A percentile compares a stretch with the other conserved stretches of the same genome.
These are phyloP conservation scores for Macrophomina phaseolina DNA, from an alignment of 2,329 filamentous ascomycete genomes.

Conservation along the genomic window DNA sequence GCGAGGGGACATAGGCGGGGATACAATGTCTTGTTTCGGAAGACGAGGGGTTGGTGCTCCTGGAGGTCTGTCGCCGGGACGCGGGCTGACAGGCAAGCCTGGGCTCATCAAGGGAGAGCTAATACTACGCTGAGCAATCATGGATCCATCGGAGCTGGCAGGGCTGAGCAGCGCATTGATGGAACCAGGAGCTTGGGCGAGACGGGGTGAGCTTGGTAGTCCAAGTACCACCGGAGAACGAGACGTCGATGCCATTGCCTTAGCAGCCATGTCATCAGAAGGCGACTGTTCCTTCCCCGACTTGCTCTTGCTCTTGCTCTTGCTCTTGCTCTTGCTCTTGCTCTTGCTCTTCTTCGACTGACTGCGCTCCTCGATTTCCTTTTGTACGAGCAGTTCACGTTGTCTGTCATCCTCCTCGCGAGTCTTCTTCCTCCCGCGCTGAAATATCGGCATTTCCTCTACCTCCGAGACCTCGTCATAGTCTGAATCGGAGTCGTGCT, in stretches of 20 bases:
- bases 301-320: conserved; percentile 36
- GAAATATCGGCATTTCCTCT: conserved; percentile 63
- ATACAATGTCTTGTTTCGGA: conserved; percentile 61
- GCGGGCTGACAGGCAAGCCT: conserved; percentile 68
- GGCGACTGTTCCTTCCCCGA: conserved; percentile 30
- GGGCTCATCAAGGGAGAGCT: conserved; percentile 62
- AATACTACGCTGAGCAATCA: conserved; percentile 46
- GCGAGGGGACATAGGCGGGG: conserved; percentile 72
- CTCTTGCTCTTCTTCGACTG: conserved; percentile 70
- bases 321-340: conserved; percentile 57
- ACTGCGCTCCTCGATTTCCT: conserved; percentile 73
- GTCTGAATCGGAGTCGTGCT: conserved; percentile 75
- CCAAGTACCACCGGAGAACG: conserved; percentile 18
- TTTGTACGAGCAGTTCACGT: conserved; percentile 70
- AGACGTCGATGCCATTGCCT: conserved; percentile 3
- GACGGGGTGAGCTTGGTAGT: conserved; percentile 46
- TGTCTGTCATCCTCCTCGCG: conserved; percentile 85
- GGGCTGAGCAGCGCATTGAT: conserved; percentile 58
- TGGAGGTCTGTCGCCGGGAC: conserved; percentile 64
- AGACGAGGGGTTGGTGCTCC: conserved; percentile 65
- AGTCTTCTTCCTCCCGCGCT: conserved; percentile 80
- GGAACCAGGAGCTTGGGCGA: conserved; percentile 41
- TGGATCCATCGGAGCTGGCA: conserved; percentile 46
- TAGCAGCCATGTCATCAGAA: conserved; percentile 28
- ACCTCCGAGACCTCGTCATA: conserved; percentile 75